These are phyloP conservation scores for Globisporangium cystogenes DNA, from an alignment of 352 stramenopile species.

Conservation along the genomic window DNA sequence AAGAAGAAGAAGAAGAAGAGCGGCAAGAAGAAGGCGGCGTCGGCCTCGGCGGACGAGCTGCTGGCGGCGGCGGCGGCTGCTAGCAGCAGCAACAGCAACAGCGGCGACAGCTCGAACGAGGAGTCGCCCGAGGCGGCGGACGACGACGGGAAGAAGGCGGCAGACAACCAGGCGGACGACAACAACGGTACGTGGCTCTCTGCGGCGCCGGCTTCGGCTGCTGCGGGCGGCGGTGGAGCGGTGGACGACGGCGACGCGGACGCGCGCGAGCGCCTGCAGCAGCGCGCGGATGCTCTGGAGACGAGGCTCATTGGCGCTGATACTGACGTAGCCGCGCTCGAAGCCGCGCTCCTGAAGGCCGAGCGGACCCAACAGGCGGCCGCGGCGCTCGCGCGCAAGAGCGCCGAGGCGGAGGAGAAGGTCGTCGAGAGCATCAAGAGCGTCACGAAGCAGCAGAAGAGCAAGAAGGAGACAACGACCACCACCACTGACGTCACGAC, in stretches of 20 bases:
- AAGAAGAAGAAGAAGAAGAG: slow-evolving; percentile 25
- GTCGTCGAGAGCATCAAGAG: background rate
- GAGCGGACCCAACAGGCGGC: slow-evolving; percentile 30
- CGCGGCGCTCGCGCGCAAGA: slow-evolving; percentile 21
- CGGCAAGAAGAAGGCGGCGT: slow-evolving; percentile 14
- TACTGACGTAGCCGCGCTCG: slow-evolving; percentile 18
- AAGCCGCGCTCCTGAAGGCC: slow-evolving; percentile 29
- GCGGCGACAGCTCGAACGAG: slow-evolving; percentile 10
- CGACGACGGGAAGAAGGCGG: background rate
- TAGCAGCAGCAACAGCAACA: slow-evolving; percentile 3
- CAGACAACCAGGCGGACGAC: slow-evolving; percentile 11
- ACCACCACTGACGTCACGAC: slow-evolving; percentile 1
- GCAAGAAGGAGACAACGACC: slow-evolving; percentile 5
- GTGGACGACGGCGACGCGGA: background rate
- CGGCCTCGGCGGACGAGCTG: background rate
- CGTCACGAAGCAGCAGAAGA: slow-evolving; percentile 11
- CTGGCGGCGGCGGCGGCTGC: background rate
- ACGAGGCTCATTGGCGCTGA: slow-evolving; percentile 13
- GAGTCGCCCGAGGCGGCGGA: slow-evolving; percentile 1
- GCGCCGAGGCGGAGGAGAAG: background rate
- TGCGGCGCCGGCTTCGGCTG: background rate
- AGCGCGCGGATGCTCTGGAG: slow-evolving; percentile 8
- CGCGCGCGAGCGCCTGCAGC: slow-evolving; percentile 1
- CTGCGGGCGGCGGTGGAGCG: too few species aligned
- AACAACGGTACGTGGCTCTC: slow-evolving; percentile 8